Evolutionary conservation across 129 eudicot genomes (phyloP), one percentile per base, ranked within the genome.

Genomic region (Arctium minus): DNA sequence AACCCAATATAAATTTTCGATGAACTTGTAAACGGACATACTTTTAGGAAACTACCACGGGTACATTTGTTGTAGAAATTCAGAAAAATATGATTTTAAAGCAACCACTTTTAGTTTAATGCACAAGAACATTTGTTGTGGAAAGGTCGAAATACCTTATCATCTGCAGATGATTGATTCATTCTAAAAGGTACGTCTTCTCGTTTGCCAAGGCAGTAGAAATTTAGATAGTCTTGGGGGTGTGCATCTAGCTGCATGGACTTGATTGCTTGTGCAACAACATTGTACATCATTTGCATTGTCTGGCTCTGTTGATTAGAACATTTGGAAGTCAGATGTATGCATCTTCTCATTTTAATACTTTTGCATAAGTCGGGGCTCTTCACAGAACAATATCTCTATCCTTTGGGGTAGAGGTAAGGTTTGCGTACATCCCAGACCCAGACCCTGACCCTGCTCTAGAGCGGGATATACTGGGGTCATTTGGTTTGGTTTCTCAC

Each of bases 141-240:
- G 27, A 80, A 33, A 48, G 17, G 31, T 18, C 11, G 40, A 75
- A 75, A 67, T 84, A 93, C 99, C 99, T 90, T 92, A 37, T 86
- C 91, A 72, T 92, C 89, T 73, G 81, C 80, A 78, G 88, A 79
- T 74, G 80, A 78, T 65, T 81, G 89, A 73, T 82, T 81, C 68
- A 42, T 76, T 70, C 85, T 86, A 38, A 39, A 75, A 67, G 97
- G 90, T n/a, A 91, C 4, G 37, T 87, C 88, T 83, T 94, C 97
- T 29, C 98, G 85, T 31, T 94, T 94, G 37, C 98, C 98, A 84
- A 94, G 97, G 79, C 97, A 93, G 86, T 88, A 96, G 86, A 96
- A 96, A 83, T 96, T 96, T 73, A 96, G 77, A 82, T 91, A 96
- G 86, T 96, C 92, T 67, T 77, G 87, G 22, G 97, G 99, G 88